Percentiles rank a stretch among this genome's conserved stretches.
These are phyloP conservation scores for Neoboletus magnificus DNA, from an alignment of 768 basidiomycete species.

Conservation along the genomic window DNA sequence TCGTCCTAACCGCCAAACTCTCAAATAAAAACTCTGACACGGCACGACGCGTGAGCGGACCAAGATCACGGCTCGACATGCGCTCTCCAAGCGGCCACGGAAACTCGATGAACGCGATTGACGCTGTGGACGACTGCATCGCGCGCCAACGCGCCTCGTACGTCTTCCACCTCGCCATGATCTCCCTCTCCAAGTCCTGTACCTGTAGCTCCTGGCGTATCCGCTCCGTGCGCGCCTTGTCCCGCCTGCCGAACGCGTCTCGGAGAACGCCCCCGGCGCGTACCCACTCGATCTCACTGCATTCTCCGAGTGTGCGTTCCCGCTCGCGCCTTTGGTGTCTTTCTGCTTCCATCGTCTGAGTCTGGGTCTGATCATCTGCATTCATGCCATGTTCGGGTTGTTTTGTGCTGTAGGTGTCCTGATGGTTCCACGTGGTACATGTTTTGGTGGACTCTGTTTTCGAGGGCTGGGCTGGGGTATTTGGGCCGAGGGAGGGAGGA, in stretches of 20 bases:
- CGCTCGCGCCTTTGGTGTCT: slow-evolving; percentile 21
- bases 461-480: background rate
- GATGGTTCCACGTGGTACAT: slow-evolving; percentile 1
- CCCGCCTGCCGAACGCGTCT: slow-evolving; percentile 46
- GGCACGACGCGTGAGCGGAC: slow-evolving; percentile 36
- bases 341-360: slow-evolving; percentile 10
- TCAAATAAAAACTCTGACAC: slow-evolving; percentile 53
- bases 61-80: slow-evolving; percentile 18
- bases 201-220: slow-evolving; percentile 47
- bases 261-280: slow-evolving; percentile 54
- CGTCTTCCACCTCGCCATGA: slow-evolving; percentile 44
- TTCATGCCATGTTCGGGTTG: background rate
- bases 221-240: slow-evolving; percentile 46
- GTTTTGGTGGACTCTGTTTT: background rate
- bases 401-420: background rate
- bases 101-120: slow-evolving; percentile 47
- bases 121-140: slow-evolving; percentile 30
- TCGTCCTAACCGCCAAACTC: slow-evolving; percentile 40
- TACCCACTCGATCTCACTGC: slow-evolving; percentile 59
- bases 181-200: slow-evolving; percentile 40
- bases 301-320: slow-evolving; percentile 43
- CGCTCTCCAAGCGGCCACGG: slow-evolving; percentile 55
- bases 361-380: background rate
- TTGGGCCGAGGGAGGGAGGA: background rate
- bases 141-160: slow-evolving; percentile 54